Evolutionary conservation across 2,329 filamentous ascomycete genomes (phyloP).

Genomic region (Orbilia quercus): DNA sequence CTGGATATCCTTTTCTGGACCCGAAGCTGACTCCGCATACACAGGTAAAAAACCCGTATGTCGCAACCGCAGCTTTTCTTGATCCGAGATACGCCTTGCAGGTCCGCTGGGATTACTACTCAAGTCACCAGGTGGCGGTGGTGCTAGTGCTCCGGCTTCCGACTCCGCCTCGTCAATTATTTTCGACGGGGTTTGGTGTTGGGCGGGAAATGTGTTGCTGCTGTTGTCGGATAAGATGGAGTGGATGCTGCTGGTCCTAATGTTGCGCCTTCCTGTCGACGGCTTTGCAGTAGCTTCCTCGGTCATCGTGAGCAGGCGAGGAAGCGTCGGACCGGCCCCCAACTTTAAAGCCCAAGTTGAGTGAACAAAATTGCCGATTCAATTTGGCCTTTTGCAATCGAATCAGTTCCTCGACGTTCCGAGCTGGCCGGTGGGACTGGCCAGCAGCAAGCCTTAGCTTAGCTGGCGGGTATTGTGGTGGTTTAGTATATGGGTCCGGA

Average conservation of each 20-base stretch:
- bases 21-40: conserved; percentile 35
- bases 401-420: conserved; percentile 45
- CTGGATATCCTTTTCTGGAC: conserved; percentile 41
- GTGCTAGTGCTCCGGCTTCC: conserved; percentile 4
- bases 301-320: conserved; percentile 49
- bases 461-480: conserved; percentile 48
- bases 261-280: conserved; percentile 47
- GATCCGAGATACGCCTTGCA: conserved; percentile 49
- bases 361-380: conserved; percentile 27
- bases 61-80: conserved; percentile 43
- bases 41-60: conserved; percentile 27
- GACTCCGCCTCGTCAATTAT: conserved; percentile 39
- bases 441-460: conserved; percentile 25
- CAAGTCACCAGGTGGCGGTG: conserved; percentile 30
- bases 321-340: conserved; percentile 46
- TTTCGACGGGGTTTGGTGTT: conserved; percentile 38
- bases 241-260: conserved; percentile 51
- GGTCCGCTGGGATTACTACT: conserved; percentile 32
- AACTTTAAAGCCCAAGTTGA: conserved; percentile 46
- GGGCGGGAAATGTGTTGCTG: conserved; percentile 49
- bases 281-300: conserved; percentile 52
- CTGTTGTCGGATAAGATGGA: conserved; percentile 51
- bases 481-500: conserved; percentile 51
- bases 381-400: conserved; percentile 8
- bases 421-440: conserved; percentile 50